A percentile compares a stretch with the other conserved stretches of the same genome.
These are phyloP conservation scores for Pythium sukuiense DNA, from an alignment of 352 stramenopile genomes.

Conservation along the genomic window DNA sequence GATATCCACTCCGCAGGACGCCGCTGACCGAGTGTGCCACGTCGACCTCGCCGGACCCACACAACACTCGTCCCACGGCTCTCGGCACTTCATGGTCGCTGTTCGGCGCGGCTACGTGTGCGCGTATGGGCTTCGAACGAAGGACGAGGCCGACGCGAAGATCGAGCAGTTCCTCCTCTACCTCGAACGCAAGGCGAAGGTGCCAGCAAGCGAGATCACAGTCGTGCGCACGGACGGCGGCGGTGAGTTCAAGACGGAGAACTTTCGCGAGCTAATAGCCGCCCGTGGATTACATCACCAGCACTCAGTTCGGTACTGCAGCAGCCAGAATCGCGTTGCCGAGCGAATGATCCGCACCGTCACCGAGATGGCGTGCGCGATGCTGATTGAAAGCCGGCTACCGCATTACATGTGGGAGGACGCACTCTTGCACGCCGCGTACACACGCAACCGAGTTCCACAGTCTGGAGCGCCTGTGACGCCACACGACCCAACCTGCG, in stretches of 20 bases:
- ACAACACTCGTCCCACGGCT: not conserved
- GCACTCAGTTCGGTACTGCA: constrained; percentile 7
- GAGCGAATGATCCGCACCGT: constrained; percentile 25
- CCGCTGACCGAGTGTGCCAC: constrained; percentile 1
- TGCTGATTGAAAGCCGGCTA: constrained; percentile 16
- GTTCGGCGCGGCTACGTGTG: not conserved
- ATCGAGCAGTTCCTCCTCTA: not conserved
- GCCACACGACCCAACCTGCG: not conserved
- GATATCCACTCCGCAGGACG: not conserved
- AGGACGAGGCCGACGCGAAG: not conserved
- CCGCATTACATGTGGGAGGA: constrained; percentile 9
- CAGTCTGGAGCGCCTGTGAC: too few species aligned
- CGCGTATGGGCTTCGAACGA: not conserved
- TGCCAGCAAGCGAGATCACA: not conserved
- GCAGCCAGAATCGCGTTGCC: constrained; percentile 23
- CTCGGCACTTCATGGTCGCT: not conserved
- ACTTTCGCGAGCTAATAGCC: constrained; percentile 3
- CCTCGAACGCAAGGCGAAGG: not conserved
- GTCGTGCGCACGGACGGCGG: constrained; percentile 21
- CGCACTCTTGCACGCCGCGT: not conserved
- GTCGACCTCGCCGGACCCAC: not conserved
- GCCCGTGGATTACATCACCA: constrained; percentile 20
- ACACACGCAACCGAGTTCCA: constrained; percentile 7
- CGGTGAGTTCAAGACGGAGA: constrained; percentile 14
- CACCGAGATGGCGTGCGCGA: constrained; percentile 16